Evolutionary conservation across 495 filamentous ascomycete genomes (phyloP).

Genomic region (Evernia prunastri): DNA sequence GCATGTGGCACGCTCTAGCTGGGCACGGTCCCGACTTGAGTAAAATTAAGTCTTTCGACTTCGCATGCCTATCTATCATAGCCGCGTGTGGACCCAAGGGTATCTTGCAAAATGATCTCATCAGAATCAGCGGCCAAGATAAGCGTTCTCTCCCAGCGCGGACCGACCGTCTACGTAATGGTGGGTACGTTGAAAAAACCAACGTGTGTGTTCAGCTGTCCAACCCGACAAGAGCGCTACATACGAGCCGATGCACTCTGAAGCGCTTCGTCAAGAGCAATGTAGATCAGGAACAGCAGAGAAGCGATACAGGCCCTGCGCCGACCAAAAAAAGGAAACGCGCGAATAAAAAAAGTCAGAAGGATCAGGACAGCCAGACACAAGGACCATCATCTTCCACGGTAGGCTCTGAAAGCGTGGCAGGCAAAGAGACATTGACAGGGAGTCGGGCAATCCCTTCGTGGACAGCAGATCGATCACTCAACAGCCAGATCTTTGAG

Average conservation of each 20-base stretch:
- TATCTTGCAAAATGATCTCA: slow-evolving; percentile 74
- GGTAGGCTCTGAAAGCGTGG: background rate
- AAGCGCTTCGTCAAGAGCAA: slow-evolving; percentile 47
- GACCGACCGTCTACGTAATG: slow-evolving; percentile 64
- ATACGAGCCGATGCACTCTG: slow-evolving; percentile 46
- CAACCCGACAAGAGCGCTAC: slow-evolving; percentile 56
- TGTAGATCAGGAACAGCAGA: background rate
- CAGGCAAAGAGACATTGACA: background rate
- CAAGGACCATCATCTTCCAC: background rate
- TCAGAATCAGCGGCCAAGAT: slow-evolving; percentile 70
- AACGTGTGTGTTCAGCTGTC: slow-evolving; percentile 55
- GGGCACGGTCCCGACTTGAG: slow-evolving; percentile 72
- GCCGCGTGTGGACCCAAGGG: slow-evolving; percentile 63
- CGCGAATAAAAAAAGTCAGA: background rate
- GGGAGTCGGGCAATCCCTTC: slow-evolving; percentile 35
- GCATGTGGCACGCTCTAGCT: slow-evolving; percentile 72
- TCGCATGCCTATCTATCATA: slow-evolving; percentile 71
- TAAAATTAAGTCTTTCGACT: slow-evolving; percentile 60
- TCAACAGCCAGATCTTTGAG: slow-evolving; percentile 51
- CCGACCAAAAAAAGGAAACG: background rate
- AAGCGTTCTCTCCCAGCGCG: slow-evolving; percentile 80
- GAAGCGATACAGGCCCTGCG: background rate
- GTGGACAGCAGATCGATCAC: slow-evolving; percentile 49
- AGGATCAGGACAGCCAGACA: background rate
- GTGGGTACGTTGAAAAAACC: slow-evolving; percentile 82